A percentile compares a stretch with the other conserved stretches of the same genome.
Evolutionary conservation across 1,139 yeast genomes (phyloP).

Genomic region (Yamadazyma atmosphaerica): DNA sequence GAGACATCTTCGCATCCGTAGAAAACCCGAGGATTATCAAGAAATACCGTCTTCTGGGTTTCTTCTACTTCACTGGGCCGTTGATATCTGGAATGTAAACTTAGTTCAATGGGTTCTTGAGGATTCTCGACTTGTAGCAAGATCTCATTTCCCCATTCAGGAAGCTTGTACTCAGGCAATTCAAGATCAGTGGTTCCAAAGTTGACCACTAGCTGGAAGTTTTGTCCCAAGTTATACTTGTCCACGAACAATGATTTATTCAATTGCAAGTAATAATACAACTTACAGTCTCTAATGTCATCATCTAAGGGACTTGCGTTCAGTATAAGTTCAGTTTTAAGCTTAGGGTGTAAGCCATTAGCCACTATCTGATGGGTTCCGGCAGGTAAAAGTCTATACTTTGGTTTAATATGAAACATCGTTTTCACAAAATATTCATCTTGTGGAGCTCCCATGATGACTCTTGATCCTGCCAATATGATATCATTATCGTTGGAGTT

Average conservation of each 20-base stretch:
- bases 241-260: conserved; percentile 41
- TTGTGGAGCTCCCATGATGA: conserved; percentile 18
- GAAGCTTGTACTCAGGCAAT: conserved; percentile 40
- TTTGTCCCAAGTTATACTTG: conserved; percentile 35
- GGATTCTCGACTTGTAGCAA: conserved; percentile 26
- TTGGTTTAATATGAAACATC: conserved; percentile 45
- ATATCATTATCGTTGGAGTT: conserved; percentile 33
- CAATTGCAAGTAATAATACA: conserved; percentile 34
- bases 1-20: conserved; percentile 36
- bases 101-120: conserved; percentile 21
- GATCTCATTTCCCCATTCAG: conserved; percentile 45
- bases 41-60: conserved; percentile 6
- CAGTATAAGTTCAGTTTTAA: conserved; percentile 15
- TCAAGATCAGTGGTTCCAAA: conserved; percentile 42
- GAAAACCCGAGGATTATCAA: conserved; percentile 27
- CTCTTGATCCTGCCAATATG: conserved; percentile 37
- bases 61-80: conserved; percentile 21
- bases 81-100: conserved; percentile 43
- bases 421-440: conserved; percentile 31
- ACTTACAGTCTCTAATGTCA: conserved; percentile 31
- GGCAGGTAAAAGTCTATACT: conserved; percentile 27
- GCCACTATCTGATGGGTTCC: conserved; percentile 16
- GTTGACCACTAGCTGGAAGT: conserved; percentile 24
- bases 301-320: conserved; percentile 20
- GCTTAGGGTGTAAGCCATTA: conserved; percentile 43